Evolutionary conservation across 2,329 filamentous ascomycete genomes (phyloP).

Genomic region (Stachybotrys chlorohalonatus): DNA sequence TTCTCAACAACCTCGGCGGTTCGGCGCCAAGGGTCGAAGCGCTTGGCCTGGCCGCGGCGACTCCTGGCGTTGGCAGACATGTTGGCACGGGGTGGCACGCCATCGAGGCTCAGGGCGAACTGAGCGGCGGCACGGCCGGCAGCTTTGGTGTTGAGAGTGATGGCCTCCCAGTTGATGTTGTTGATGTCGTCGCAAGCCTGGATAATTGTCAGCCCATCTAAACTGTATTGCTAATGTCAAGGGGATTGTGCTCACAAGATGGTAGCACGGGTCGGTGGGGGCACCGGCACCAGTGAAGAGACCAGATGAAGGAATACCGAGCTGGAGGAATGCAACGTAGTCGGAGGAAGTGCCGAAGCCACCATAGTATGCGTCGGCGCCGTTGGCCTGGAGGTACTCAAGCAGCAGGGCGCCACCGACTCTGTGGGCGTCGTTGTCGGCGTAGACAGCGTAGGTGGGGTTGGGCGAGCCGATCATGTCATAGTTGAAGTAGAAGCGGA

Average conservation of each 20-base stretch:
- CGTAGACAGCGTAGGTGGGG: constrained; percentile 29
- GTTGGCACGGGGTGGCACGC: constrained; percentile 21
- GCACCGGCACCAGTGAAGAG: constrained; percentile 30
- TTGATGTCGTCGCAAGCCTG: constrained; percentile 25
- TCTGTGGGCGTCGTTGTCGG: constrained; percentile 27
- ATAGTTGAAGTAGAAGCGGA: constrained; percentile 61
- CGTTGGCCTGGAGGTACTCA: constrained; percentile 25
- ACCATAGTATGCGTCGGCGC: constrained; percentile 16
- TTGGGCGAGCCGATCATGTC: constrained; percentile 54
- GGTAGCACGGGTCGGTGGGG: constrained; percentile 26
- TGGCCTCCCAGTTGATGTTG: constrained; percentile 32
- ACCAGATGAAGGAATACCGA: constrained; percentile 29
- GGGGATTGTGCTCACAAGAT: constrained; percentile 12
- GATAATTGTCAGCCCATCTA: neutral
- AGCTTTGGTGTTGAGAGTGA: constrained; percentile 27
- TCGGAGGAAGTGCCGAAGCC: constrained; percentile 28
- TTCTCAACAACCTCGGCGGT: constrained; percentile 15
- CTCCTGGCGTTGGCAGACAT: constrained; percentile 16
- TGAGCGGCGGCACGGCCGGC: constrained; percentile 42
- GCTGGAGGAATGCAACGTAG: constrained; percentile 29
- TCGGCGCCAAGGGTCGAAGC: constrained; percentile 15
- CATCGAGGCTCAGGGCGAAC: constrained; percentile 25
- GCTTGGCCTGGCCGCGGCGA: constrained; percentile 12
- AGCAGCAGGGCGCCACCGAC: constrained; percentile 23
- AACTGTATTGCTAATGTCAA: no score